Conservation (phyloP, 306 rosid species). For the Dryas drummondii region DNA sequence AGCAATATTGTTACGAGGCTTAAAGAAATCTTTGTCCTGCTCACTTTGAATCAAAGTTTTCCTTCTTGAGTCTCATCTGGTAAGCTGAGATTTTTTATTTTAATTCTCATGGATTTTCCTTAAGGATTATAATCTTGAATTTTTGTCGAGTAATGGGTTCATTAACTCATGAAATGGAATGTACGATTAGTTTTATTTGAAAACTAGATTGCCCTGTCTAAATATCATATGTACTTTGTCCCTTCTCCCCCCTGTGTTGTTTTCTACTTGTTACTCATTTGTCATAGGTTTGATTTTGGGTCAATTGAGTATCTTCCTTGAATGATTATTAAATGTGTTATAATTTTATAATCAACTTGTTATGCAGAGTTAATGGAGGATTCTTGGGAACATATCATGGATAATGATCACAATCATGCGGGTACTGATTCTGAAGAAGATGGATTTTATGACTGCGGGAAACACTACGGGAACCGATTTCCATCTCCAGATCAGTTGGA, state of each 20-base stretch:
- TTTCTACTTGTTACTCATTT: not conserved
- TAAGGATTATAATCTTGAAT: too few relatives aligned
- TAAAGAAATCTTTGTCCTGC: not conserved
- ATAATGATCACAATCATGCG: not conserved
- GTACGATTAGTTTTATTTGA: too few relatives aligned
- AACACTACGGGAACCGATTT: too few relatives aligned
- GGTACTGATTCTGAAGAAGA: slow-evolving; percentile 3
- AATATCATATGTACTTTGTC: too few relatives aligned
- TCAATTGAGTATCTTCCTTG: not conserved
- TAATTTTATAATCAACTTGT: not conserved
- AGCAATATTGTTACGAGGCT: not conserved
- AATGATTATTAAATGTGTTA: not conserved
- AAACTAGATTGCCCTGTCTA: too few relatives aligned
- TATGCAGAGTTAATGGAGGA: not conserved
- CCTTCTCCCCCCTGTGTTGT: too few relatives aligned
- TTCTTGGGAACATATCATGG: not conserved
- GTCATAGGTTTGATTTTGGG: not conserved
- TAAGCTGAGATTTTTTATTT: too few relatives aligned
- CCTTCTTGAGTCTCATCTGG: too few relatives aligned
- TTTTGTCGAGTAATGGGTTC: too few relatives aligned
- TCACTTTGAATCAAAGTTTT: too few relatives aligned
- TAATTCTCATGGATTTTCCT: too few relatives aligned
- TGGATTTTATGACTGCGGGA: not conserved
- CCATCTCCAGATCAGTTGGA: not conserved
- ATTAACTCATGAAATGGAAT: too few relatives aligned